phyloP scores from a whole-genome alignment of 2,329 filamentous ascomycete species.

The Epichloe amarillans region DNA sequence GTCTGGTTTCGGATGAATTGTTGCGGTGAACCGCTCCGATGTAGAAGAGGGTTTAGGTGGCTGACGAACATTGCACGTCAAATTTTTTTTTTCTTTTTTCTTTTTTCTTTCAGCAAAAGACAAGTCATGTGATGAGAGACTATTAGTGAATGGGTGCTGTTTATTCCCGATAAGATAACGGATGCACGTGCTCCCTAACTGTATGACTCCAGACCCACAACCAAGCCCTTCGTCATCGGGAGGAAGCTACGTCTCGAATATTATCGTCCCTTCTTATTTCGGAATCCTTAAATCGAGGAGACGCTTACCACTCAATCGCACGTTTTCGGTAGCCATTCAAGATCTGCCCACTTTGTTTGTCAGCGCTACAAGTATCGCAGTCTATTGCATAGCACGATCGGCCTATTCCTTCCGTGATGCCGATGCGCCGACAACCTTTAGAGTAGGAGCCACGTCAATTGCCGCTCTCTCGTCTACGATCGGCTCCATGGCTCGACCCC shows the following conservation, averaged over 20 bases:
- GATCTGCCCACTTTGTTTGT: neutral
- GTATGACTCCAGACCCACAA: neutral
- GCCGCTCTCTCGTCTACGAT: slow-evolving; percentile 1
- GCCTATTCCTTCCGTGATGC: slow-evolving; percentile 5
- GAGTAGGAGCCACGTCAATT: slow-evolving; percentile 4
- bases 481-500: slow-evolving; percentile 38
- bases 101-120: too few relatives aligned
- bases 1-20: too few relatives aligned
- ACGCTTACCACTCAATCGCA: too few relatives aligned
- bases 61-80: too few relatives aligned
- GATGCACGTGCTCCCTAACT: slow-evolving; percentile 3
- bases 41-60: too few relatives aligned
- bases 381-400: neutral
- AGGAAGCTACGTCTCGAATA: neutral
- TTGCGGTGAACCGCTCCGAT: too few relatives aligned
- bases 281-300: too few relatives aligned
- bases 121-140: too few relatives aligned
- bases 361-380: neutral
- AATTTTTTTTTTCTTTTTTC: too few relatives aligned
- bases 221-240: neutral
- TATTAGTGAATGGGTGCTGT: too few relatives aligned
- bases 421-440: slow-evolving; percentile 4
- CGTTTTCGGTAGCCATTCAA: neutral
- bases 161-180: neutral
- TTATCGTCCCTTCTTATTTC: neutral